phyloP scores from a whole-genome alignment of 768 basidiomycete genomes.

The Serendipita vermifera region DNA sequence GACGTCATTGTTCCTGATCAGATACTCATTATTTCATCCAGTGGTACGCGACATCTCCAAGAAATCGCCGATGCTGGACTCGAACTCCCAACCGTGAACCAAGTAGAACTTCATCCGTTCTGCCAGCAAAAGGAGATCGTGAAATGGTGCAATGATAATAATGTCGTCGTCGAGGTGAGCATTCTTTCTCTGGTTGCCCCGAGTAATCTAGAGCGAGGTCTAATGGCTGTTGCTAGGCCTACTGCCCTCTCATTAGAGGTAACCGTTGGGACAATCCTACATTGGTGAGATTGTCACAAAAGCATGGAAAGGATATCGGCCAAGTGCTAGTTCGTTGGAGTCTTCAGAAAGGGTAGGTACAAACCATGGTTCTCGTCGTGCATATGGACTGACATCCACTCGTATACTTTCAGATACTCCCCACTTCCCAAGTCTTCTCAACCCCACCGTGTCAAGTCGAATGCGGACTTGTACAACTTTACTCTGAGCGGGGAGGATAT shows the following conservation, averaged over 20 bases:
- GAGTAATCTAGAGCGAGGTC: slow-evolving; percentile 17
- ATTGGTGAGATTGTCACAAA: slow-evolving; percentile 19
- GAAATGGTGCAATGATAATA: slow-evolving; percentile 24
- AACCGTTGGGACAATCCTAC: background rate
- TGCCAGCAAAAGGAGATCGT: slow-evolving; percentile 29
- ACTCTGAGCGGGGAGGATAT: slow-evolving; percentile 55
- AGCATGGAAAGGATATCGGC: slow-evolving; percentile 27
- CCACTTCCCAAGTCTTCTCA: slow-evolving; percentile 76
- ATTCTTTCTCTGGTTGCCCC: slow-evolving; percentile 23
- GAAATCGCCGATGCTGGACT: slow-evolving; percentile 54
- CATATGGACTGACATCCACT: slow-evolving; percentile 1
- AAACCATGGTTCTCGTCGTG: background rate
- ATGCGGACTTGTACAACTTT: slow-evolving; percentile 65
- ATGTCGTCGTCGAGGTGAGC: slow-evolving; percentile 30
- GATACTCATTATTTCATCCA: slow-evolving; percentile 20
- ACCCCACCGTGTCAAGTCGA: slow-evolving; percentile 55
- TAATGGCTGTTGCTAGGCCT: slow-evolving; percentile 38
- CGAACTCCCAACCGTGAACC: slow-evolving; percentile 61
- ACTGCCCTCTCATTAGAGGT: slow-evolving; percentile 55
- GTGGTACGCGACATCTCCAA: slow-evolving; percentile 57
- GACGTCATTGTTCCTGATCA: background rate
- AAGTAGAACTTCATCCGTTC: slow-evolving; percentile 77
- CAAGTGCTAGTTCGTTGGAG: slow-evolving; percentile 35
- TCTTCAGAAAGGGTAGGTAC: slow-evolving; percentile 28
- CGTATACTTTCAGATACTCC: slow-evolving; percentile 37